These are phyloP conservation scores for Tulasnella sp. DNA, from an alignment of 768 basidiomycete species.

Conservation along the genomic window DNA sequence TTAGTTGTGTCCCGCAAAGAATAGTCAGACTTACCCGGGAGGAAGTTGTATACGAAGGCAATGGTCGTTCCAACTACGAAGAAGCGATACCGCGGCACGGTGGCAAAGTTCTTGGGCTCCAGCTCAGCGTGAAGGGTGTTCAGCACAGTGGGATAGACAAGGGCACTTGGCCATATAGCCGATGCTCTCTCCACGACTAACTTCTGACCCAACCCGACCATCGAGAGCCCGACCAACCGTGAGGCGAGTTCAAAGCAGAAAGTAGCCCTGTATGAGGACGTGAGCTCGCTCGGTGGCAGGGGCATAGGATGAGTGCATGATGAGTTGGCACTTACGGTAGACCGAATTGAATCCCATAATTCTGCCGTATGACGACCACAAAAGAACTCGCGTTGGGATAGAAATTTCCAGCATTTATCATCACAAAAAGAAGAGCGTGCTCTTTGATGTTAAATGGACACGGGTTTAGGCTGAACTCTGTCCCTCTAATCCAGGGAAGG, in stretches of 20 bases:
- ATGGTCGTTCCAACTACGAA: conserved; percentile 53
- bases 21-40: conserved; percentile 53
- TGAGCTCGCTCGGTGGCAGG: neutral
- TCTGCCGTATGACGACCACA: conserved; percentile 70
- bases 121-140: conserved; percentile 97
- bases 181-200: conserved; percentile 95
- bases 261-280: conserved; percentile 37
- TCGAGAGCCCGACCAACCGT: conserved; percentile 84
- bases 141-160: conserved; percentile 82
- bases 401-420: conserved; percentile 52
- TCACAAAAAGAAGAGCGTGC: conserved; percentile 80
- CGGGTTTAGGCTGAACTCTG: conserved; percentile 75
- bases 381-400: conserved; percentile 64
- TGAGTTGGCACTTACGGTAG: conserved; percentile 39
- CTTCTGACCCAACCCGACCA: conserved; percentile 78
- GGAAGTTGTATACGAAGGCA: conserved; percentile 75
- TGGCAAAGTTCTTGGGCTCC: conserved; percentile 32
- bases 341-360: conserved; percentile 52
- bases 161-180: conserved; percentile 96
- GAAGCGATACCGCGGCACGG: conserved; percentile 69
- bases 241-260: conserved; percentile 72
- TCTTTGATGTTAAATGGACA: conserved; percentile 99
- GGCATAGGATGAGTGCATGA: neutral
- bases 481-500: conserved; percentile 30
- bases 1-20: neutral